phyloP scores from a whole-genome alignment of 2,329 filamentous ascomycete genomes.

The Aspergillus sp. region DNA sequence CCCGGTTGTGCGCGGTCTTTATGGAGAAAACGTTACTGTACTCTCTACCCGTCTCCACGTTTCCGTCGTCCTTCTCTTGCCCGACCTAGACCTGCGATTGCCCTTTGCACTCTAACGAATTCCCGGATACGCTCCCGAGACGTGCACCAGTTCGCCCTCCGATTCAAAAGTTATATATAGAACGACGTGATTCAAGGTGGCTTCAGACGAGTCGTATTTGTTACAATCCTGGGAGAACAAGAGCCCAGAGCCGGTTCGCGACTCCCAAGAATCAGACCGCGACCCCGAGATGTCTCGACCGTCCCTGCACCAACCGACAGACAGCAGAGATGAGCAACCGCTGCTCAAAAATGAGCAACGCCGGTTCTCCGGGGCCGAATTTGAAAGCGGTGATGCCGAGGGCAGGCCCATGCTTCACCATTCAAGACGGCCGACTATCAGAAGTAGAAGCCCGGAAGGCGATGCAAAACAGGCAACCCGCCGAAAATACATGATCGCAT shows the following conservation, averaged over 20 bases:
- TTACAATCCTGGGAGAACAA: slow-evolving; percentile 13
- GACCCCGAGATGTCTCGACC: slow-evolving; percentile 36
- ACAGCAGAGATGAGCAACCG: slow-evolving; percentile 44
- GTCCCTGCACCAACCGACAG: slow-evolving; percentile 38
- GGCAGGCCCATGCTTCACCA: slow-evolving; percentile 32
- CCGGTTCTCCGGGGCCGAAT: slow-evolving; percentile 23
- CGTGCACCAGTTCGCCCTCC: background rate
- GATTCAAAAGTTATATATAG: slow-evolving; percentile 1
- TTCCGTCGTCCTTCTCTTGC: background rate
- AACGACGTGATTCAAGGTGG: slow-evolving; percentile 18
- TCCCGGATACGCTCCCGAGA: background rate
- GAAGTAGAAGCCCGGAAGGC: slow-evolving; percentile 64
- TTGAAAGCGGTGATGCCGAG: slow-evolving; percentile 22
- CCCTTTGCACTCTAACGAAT: slow-evolving; percentile 1
- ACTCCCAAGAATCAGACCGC: slow-evolving; percentile 33
- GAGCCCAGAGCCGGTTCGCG: slow-evolving; percentile 27
- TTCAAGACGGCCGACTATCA: slow-evolving; percentile 57
- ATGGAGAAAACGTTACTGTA: background rate
- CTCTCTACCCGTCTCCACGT: slow-evolving; percentile 1
- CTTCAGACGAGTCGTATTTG: slow-evolving; percentile 20
- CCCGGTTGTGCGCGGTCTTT: background rate
- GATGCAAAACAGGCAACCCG: slow-evolving; percentile 56
- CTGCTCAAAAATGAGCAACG: slow-evolving; percentile 42
- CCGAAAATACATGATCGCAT: slow-evolving; percentile 79
- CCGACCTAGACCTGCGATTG: background rate